Percentiles rank a stretch among this genome's conserved stretches.
Evolutionary conservation across 371 early-diverging fungal genomes (phyloP).

Genomic region (Mucor sp.): DNA sequence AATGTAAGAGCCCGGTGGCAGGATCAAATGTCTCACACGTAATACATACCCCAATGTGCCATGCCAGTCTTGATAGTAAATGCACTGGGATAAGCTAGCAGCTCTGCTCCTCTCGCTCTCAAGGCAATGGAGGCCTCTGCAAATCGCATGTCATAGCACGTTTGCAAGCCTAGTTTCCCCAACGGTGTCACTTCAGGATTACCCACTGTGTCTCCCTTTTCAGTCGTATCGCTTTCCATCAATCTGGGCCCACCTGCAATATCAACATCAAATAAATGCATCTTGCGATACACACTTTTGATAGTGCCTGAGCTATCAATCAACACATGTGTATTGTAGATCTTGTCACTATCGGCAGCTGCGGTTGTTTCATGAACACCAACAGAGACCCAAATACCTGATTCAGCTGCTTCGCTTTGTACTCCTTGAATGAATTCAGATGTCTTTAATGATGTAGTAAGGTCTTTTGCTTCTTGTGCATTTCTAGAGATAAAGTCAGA

Average conservation of each 20-base stretch:
- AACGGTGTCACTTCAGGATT: conserved; percentile 67
- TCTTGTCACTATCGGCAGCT: neutral
- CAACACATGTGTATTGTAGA: conserved; percentile 75
- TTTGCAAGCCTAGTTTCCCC: conserved; percentile 71
- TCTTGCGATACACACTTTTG: conserved; percentile 68
- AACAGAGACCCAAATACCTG: conserved; percentile 74
- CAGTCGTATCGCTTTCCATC: conserved; percentile 66
- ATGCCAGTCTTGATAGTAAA: conserved; percentile 83
- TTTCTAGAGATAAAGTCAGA: conserved; percentile 77
- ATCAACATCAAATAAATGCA: conserved; percentile 82
- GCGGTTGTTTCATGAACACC: conserved; percentile 66
- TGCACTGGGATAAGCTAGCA: conserved; percentile 84
- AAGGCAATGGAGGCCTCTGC: conserved; percentile 68
- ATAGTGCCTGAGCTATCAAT: conserved; percentile 64
- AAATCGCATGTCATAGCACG: conserved; percentile 87
- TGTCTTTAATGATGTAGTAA: conserved; percentile 50
- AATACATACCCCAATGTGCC: conserved; percentile 80
- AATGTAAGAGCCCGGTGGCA: no score
- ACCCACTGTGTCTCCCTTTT: conserved; percentile 55
- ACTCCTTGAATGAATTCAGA: conserved; percentile 62
- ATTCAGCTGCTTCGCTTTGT: conserved; percentile 54
- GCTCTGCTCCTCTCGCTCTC: conserved; percentile 66
- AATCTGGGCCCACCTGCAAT: conserved; percentile 62
- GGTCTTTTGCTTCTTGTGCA: conserved; percentile 44
- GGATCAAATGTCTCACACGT: neutral